Evolutionary conservation across 2,329 filamentous ascomycete species (phyloP).

Genomic region (Ophiostoma pallidulum): DNA sequence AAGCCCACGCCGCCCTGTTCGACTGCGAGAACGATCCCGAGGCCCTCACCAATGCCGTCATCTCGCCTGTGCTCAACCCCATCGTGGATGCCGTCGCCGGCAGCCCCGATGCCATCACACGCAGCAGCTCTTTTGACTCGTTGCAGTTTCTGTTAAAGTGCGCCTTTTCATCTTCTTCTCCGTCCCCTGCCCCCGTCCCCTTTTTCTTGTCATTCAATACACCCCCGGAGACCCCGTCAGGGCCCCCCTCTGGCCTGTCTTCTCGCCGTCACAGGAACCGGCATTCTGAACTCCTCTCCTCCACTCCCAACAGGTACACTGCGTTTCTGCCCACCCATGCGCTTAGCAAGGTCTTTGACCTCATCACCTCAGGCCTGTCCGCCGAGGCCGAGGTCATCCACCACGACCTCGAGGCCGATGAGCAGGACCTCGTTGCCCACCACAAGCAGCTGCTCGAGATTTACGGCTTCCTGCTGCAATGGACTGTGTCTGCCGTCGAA

Average conservation of each 20-base stretch:
- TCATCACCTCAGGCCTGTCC: slow-evolving; percentile 76
- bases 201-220: slow-evolving; percentile 17
- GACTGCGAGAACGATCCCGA: slow-evolving; percentile 93
- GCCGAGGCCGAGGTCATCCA: slow-evolving; percentile 79
- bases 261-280: slow-evolving; percentile 29
- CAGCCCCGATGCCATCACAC: slow-evolving; percentile 78
- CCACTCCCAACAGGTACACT: slow-evolving; percentile 62
- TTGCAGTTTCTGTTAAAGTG: slow-evolving; percentile 96
- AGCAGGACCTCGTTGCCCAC: slow-evolving; percentile 75
- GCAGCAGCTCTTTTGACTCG: slow-evolving; percentile 75
- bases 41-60: slow-evolving; percentile 62
- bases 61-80: slow-evolving; percentile 80
- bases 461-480: slow-evolving; percentile 88
- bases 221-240: neutral
- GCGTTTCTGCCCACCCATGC: slow-evolving; percentile 69
- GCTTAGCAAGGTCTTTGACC: slow-evolving; percentile 86
- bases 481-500: slow-evolving; percentile 91
- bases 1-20: slow-evolving; percentile 72
- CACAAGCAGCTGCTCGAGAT: slow-evolving; percentile 91
- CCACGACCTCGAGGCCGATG: slow-evolving; percentile 81
- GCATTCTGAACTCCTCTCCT: neutral
- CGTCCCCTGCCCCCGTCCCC: slow-evolving; percentile 20
- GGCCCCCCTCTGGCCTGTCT: neutral
- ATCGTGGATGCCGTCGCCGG: slow-evolving; percentile 90
- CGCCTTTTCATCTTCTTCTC: slow-evolving; percentile 42